phyloP scores from a whole-genome alignment of 2,329 filamentous ascomycete species.

The Colletotrichum agaves region DNA sequence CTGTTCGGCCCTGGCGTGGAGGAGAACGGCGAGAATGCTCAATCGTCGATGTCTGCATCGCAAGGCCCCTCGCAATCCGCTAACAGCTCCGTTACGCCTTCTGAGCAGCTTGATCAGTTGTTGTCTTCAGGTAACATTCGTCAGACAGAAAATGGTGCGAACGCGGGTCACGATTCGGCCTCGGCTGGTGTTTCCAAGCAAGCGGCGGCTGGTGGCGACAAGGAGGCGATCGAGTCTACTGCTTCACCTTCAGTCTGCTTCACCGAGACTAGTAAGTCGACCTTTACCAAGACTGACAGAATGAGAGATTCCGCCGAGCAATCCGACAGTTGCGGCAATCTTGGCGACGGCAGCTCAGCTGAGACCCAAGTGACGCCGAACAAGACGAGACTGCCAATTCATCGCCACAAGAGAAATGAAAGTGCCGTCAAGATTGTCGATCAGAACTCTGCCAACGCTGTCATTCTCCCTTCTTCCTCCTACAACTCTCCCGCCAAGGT shows the following conservation, averaged over 20 bases:
- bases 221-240: not conserved
- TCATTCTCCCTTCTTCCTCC: conserved; percentile 9
- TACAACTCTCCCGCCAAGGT: not conserved
- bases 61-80: not conserved
- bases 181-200: not conserved
- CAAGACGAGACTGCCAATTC: not conserved
- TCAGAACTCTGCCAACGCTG: not conserved
- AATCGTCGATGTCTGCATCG: not conserved
- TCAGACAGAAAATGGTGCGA: not conserved
- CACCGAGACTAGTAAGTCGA: not conserved
- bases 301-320: not conserved
- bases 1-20: conserved; percentile 10
- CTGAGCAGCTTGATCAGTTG: not conserved
- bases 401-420: conserved; percentile 25
- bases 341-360: not conserved
- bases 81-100: not conserved
- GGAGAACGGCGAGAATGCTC: not conserved
- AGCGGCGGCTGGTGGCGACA: not conserved
- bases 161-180: not conserved
- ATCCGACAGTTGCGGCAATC: not conserved
- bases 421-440: conserved; percentile 25
- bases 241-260: not conserved
- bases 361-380: not conserved
- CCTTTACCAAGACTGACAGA: not conserved
- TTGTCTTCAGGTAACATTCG: not conserved